Conservation (phyloP, 345 rosid genomes). For the Citrus maxima region DNA sequence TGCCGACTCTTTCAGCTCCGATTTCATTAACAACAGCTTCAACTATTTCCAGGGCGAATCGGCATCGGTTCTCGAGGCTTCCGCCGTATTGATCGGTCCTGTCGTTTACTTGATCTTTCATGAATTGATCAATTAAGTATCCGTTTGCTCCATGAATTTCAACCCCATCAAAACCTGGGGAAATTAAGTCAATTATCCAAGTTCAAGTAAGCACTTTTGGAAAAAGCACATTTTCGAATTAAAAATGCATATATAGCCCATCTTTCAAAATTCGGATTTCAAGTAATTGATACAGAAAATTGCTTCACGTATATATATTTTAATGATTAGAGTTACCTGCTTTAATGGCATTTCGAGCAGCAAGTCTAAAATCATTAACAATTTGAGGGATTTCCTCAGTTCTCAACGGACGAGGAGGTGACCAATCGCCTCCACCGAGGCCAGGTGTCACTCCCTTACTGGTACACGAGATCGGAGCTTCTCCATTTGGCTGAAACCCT, state of each 20-base stretch:
- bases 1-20: neutral
- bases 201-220: neutral
- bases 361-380: conserved; percentile 36
- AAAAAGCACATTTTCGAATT: neutral
- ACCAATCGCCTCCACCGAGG: conserved; percentile 4
- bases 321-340: conserved; percentile 17
- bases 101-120: neutral
- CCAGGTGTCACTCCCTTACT: conserved; percentile 7
- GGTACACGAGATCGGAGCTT: neutral
- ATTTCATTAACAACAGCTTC: conserved; percentile 18
- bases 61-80: neutral
- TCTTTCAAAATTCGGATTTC: no score
- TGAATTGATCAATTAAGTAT: neutral
- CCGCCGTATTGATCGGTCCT: conserved; percentile 28
- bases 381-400: conserved; percentile 37
- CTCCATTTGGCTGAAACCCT: neutral
- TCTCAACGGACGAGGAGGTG: conserved; percentile 29
- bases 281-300: neutral
- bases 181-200: neutral
- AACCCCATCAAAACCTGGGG: neutral
- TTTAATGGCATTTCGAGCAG: conserved; percentile 43
- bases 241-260: neutral
- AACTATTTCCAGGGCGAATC: conserved; percentile 14
- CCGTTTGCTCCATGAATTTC: neutral
- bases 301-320: no score